Percentiles rank a stretch among this genome's conserved stretches.
Evolutionary conservation across 805 yeast species (phyloP).

Genomic region (Lipomyces oligophaga): DNA sequence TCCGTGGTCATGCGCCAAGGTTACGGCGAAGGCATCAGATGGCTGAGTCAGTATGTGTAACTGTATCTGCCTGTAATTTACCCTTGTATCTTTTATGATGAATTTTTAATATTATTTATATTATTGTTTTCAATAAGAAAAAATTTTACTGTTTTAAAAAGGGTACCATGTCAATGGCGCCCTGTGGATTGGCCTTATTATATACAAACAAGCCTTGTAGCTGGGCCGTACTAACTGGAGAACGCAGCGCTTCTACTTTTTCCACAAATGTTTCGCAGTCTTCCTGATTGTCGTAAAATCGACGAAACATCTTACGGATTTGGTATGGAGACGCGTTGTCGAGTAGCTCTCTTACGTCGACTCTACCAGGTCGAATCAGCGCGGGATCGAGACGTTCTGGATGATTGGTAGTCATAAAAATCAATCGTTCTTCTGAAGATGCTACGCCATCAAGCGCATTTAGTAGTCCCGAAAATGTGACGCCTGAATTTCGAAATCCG

Average conservation of each 20-base stretch:
- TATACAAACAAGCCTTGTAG: slow-evolving; percentile 93
- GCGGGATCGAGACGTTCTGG: slow-evolving; percentile 94
- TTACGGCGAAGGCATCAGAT: slow-evolving; percentile 96
- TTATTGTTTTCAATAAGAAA: background rate
- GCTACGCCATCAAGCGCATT: slow-evolving; percentile 97
- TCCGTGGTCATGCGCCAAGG: slow-evolving; percentile 98
- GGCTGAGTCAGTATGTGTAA: slow-evolving; percentile 69
- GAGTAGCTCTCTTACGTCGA: slow-evolving; percentile 75
- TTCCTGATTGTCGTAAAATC: slow-evolving; percentile 63
- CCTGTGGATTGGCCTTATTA: slow-evolving; percentile 75
- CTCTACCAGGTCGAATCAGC: slow-evolving; percentile 87
- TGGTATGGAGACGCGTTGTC: slow-evolving; percentile 86
- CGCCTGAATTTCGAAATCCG: slow-evolving; percentile 74
- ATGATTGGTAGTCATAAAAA: slow-evolving; percentile 98
- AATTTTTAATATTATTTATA: background rate
- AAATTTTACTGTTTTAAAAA: slow-evolving; percentile 7
- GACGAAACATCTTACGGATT: slow-evolving; percentile 74
- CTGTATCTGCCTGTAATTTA: background rate
- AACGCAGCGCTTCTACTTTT: slow-evolving; percentile 46
- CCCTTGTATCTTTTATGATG: background rate
- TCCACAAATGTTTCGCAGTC: slow-evolving; percentile 43
- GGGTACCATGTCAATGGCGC: slow-evolving; percentile 63
- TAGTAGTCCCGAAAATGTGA: slow-evolving; percentile 88
- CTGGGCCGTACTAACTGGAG: slow-evolving; percentile 83
- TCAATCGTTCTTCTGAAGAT: slow-evolving; percentile 91